Conservation (phyloP, 208 protist genomes). For the Naegleria fowleri region DNA sequence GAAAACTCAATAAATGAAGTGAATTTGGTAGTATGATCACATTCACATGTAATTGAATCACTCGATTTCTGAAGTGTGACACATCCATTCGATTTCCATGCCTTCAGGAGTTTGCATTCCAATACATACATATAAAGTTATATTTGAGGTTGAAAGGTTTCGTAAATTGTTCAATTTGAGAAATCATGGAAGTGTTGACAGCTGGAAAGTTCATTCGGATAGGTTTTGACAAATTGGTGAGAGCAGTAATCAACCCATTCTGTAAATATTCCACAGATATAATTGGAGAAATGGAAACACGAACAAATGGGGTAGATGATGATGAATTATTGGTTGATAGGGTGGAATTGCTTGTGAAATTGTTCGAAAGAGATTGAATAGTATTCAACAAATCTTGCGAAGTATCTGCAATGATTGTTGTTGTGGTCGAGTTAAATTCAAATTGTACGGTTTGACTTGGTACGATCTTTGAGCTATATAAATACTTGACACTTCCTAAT, state of each 20-base stretch:
- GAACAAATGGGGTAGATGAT: too few relatives aligned
- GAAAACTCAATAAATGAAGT: neutral
- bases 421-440: too few relatives aligned
- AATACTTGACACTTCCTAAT: too few relatives aligned
- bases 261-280: neutral
- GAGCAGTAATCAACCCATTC: neutral
- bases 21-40: neutral
- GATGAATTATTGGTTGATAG: too few relatives aligned
- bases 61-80: neutral
- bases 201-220: neutral
- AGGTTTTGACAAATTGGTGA: neutral
- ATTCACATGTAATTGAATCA: neutral
- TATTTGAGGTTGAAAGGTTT: too few relatives aligned
- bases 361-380: too few relatives aligned
- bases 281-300: neutral
- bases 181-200: neutral
- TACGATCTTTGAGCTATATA: too few relatives aligned
- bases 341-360: too few relatives aligned
- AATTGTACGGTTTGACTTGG: too few relatives aligned
- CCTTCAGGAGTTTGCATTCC: neutral
- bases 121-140: neutral
- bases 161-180: too few relatives aligned
- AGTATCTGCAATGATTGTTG: too few relatives aligned
- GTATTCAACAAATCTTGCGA: too few relatives aligned
- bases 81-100: neutral